Base-by-base conservation (phyloP, 2,329 filamentous ascomycete genomes). In the Penicillium paneum region DNA sequence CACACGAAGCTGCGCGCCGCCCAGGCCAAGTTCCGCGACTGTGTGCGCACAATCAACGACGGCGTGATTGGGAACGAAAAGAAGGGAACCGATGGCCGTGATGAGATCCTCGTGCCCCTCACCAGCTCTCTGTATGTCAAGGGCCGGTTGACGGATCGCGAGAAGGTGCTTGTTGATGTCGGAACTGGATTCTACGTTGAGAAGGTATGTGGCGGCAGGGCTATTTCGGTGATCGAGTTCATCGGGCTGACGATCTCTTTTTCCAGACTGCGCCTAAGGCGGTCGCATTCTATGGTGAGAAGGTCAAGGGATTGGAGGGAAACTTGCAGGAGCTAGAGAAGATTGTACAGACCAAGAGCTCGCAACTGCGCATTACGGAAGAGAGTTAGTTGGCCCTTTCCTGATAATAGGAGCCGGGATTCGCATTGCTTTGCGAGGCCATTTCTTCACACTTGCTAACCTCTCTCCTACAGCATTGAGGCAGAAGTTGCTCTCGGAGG, bases 91-190 rank as follows among this genome's bases (percentile, higher is more conserved):
- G 61, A 64, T 44, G 70, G 66, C n/a, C 64, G 63, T 7, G 67
- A 72, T 44, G 71, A 74, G 49, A 88, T 97, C 44, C 83, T 99
- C 19, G 91, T 99, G n/a, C 94, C 95, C 0, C 77, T 99, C 58
- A 99, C 94, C 12, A 94, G 90, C 66, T 97, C 92, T 0, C 82
- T 99, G 29, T 99, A 99, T 74, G 93, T 99, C 15, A 88, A 89
- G 26, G 95, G 93, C 31, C 86, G 83, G 36, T 79, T 97, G 38
- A 82, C 88, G 42, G 84, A 87, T 72, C 81, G 87, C 1, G 83
- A 90, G 54, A 86, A 85, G 57, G 91, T 96, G 7, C 80, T 97
- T 55, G 91, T 97, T 38, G 93, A 97, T 72, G 85, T 97, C 19
- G 93, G 93, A 19, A 97, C 93, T 0, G 93, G 93, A 0, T 97